Evolutionary conservation across 139 green algal genomes (phyloP), one percentile per base, ranked within the genome.

Genomic region (Chlorella vulgaris): DNA sequence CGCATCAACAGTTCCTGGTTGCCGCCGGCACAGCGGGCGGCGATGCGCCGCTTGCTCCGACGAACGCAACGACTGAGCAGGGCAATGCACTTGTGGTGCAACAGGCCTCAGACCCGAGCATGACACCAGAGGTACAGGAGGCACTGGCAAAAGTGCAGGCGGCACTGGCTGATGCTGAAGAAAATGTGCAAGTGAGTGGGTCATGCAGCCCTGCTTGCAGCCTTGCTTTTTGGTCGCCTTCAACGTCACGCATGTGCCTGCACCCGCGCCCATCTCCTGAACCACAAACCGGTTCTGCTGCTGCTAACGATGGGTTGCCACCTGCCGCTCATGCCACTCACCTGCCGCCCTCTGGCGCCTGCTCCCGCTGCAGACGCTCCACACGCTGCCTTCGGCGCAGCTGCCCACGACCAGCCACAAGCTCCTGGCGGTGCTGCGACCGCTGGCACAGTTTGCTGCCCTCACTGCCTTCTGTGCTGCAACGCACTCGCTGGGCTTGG

Each of bases 131-230:
- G 33, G 77, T 87, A 22, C 28, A 35, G 7, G 83, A 84, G 31
- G 83, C 83, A 24, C 47, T 87, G 18, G 5, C 38, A 24, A 69
- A 40, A 18, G 77, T 84, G 75, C 38, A 74, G 31, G 68, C 61
- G 22, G 83, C 83, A 0, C 18, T 87, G 39, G 22, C 29, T 15
- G 39, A 80, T 4, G 83, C 83, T 2, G 83, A 87, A 43, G 13
- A 39, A 6, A 69, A 51, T 35, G 8, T 71, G 65, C 65, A 71
- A 35, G 65, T 50, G 24, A 4, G 63, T 1, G 10, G 63, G 47
- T 10, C 10, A 24, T 10, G 47, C 47, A 10, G 47, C 47, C 47
- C 10, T 24, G 47, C 47, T 15, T 58, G 47, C 47, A 58, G 13
- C 13, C 47, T 58, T 10, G 10, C 15, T 58, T 10, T 58, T 58